Percentiles rank a stretch among this genome's conserved stretches.
Conservation (phyloP, 257 asterid species). For the Plectranthus barbatus region DNA sequence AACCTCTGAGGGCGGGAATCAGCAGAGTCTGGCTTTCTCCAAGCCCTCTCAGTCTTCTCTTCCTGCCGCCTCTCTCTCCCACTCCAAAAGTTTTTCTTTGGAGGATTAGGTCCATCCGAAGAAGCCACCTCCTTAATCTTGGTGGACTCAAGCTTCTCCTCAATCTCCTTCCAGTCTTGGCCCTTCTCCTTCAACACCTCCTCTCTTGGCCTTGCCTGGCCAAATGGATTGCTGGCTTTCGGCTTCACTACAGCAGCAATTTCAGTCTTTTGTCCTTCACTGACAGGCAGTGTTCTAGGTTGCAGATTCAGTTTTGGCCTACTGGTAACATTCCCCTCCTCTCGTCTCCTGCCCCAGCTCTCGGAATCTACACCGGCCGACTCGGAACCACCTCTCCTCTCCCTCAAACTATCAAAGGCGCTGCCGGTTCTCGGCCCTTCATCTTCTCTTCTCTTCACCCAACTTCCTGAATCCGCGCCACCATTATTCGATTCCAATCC, state of each 20-base stretch:
- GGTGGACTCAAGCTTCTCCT: constrained; percentile 54
- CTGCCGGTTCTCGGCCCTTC: constrained; percentile 53
- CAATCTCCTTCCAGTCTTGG: constrained; percentile 83
- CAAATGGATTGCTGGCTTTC: constrained; percentile 71
- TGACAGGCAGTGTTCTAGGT: constrained; percentile 43
- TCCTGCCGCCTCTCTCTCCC: constrained; percentile 48
- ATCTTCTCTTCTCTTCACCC: constrained; percentile 68
- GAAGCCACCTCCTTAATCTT: constrained; percentile 49
- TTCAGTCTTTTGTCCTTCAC: constrained; percentile 25
- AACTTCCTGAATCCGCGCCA: constrained; percentile 59
- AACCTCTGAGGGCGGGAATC: constrained; percentile 62
- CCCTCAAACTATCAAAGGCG: constrained; percentile 76
- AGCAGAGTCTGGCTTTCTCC: constrained; percentile 65
- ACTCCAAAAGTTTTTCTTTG: constrained; percentile 53
- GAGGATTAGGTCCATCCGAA: constrained; percentile 25
- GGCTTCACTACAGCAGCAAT: constrained; percentile 30
- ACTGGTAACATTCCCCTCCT: constrained; percentile 40
- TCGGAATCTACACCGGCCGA: constrained; percentile 40
- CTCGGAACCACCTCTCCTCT: constrained; percentile 55
- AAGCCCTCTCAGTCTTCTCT: constrained; percentile 46
- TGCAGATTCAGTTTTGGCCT: constrained; percentile 72
- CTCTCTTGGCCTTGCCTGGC: constrained; percentile 94
- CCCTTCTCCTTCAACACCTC: constrained; percentile 97
- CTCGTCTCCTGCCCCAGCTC: constrained; percentile 61
- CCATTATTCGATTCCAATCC: constrained; percentile 53